phyloP scores from a whole-genome alignment of 495 filamentous ascomycete species.

The Tuber brumale region DNA sequence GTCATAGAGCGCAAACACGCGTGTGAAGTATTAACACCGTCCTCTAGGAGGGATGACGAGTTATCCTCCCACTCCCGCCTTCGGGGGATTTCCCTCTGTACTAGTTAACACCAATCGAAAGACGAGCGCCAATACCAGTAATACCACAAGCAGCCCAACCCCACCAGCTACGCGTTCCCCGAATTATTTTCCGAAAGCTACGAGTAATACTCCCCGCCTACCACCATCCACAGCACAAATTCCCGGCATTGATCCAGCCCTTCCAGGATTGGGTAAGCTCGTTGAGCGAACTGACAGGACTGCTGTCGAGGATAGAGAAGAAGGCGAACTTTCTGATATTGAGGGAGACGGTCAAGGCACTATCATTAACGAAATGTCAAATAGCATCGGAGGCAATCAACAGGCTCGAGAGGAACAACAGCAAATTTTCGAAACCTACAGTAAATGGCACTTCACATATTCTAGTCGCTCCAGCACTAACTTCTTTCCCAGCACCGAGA shows the following conservation, averaged over 20 bases:
- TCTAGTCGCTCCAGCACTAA: not conserved
- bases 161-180: slow-evolving; percentile 28
- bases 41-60: slow-evolving; percentile 48
- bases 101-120: slow-evolving; percentile 25
- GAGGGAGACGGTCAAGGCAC: slow-evolving; percentile 8
- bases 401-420: slow-evolving; percentile 11
- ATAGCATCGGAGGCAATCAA: slow-evolving; percentile 20
- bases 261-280: slow-evolving; percentile 18
- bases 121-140: slow-evolving; percentile 29
- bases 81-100: slow-evolving; percentile 44
- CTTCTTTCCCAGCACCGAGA: not conserved
- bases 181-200: slow-evolving; percentile 23
- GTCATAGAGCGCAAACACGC: not conserved
- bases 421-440: not conserved
- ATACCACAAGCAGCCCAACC: slow-evolving; percentile 18
- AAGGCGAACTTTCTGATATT: slow-evolving; percentile 41
- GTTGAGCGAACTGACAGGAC: slow-evolving; percentile 6
- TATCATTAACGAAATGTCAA: not conserved
- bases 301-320: slow-evolving; percentile 35
- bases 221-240: slow-evolving; percentile 13
- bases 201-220: slow-evolving; percentile 21
- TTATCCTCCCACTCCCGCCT: slow-evolving; percentile 52
- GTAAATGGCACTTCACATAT: not conserved
- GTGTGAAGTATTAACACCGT: slow-evolving; percentile 7
- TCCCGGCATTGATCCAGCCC: slow-evolving; percentile 17